phyloP scores from a whole-genome alignment of 2,329 filamentous ascomycete species.

The Huntiella abstrusa region DNA sequence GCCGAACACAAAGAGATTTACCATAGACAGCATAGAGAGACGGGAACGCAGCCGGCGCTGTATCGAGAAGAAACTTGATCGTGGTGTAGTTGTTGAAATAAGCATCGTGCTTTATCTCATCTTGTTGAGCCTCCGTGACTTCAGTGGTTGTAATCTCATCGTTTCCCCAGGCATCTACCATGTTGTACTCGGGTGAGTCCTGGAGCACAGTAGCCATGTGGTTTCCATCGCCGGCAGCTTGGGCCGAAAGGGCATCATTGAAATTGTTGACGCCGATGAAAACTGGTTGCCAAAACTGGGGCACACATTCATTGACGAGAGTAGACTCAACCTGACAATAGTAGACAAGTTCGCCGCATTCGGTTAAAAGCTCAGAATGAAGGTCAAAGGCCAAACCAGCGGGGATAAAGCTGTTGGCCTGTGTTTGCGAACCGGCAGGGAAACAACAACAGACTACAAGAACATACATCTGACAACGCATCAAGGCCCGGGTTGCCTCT shows the following conservation, averaged over 20 bases:
- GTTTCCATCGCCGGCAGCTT: slow-evolving; percentile 1
- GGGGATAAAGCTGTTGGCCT: slow-evolving; percentile 29
- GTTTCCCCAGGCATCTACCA: slow-evolving; percentile 13
- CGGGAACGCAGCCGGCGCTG: slow-evolving; percentile 61
- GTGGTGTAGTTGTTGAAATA: slow-evolving; percentile 58
- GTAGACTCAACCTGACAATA: slow-evolving; percentile 76
- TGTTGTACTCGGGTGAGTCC: slow-evolving; percentile 7
- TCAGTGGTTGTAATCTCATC: slow-evolving; percentile 11
- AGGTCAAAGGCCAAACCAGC: slow-evolving; percentile 71
- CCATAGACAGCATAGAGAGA: slow-evolving; percentile 75
- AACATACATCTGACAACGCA: slow-evolving; percentile 58
- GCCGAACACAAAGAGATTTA: slow-evolving; percentile 58
- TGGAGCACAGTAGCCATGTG: slow-evolving; percentile 2
- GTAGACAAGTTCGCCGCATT: slow-evolving; percentile 59
- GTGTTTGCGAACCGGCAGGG: slow-evolving; percentile 1
- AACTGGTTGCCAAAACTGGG: slow-evolving; percentile 40
- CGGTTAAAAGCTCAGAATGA: slow-evolving; percentile 54
- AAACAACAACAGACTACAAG: slow-evolving; percentile 9
- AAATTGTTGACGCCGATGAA: slow-evolving; percentile 12
- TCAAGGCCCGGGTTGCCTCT: slow-evolving; percentile 55
- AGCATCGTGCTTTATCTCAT: slow-evolving; percentile 13
- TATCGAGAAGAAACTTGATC: slow-evolving; percentile 57
- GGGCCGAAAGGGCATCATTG: slow-evolving; percentile 1
- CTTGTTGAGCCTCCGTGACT: not conserved
- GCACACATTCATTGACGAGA: slow-evolving; percentile 52